Base-by-base conservation (phyloP, 2,329 filamentous ascomycete genomes). In the Pestalotiopsis sp. region DNA sequence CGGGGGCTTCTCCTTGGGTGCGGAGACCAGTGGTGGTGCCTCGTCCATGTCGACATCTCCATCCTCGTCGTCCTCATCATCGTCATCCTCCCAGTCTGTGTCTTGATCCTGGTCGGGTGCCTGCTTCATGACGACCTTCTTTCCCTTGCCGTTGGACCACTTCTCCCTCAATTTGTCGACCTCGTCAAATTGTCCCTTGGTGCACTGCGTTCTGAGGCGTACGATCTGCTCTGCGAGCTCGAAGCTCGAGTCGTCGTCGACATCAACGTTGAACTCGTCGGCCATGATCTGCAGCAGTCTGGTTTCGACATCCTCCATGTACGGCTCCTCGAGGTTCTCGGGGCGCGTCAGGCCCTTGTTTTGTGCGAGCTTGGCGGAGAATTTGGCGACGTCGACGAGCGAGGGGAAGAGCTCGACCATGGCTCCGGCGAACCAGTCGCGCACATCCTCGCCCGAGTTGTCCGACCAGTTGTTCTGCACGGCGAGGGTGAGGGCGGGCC, bases 371-470 rank as follows among this genome's bases (percentile, higher is more conserved):
- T 77, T 72, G 66, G 72, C 71, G 69, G 83, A 80, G 68, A 72
- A 60, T 76, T 73, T 70, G 67, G 70, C 63, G 36, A 80, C 70
- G 69, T 78, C 78, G 68, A 82, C 82, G 73, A 97, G 89, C 72
- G 94, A 87, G 25, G 85, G 84, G 74, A 98, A 92, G 71, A 97
- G 89, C 31, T 97, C 93, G 69, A 91, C 92, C 66, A 98, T 86
- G 58, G 92, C 93, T 72, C 94, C 95, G 65, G 93, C 95, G 76
- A 99, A 93, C 95, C 95, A 98, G 86, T 97, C 95, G 76, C 95
- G 92, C 84, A 98, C 98, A 81, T 97, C 94, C 70, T 86, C 80
- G 25, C 90, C 92, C 77, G 94, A 90, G 56, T 93, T 90, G 2
- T 95, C 96, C 75, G 95, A 96, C 92, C 95, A 97, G 82, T 90